phyloP scores from a whole-genome alignment of 2,329 filamentous ascomycete species.

The Endocalyx cinctus region DNA sequence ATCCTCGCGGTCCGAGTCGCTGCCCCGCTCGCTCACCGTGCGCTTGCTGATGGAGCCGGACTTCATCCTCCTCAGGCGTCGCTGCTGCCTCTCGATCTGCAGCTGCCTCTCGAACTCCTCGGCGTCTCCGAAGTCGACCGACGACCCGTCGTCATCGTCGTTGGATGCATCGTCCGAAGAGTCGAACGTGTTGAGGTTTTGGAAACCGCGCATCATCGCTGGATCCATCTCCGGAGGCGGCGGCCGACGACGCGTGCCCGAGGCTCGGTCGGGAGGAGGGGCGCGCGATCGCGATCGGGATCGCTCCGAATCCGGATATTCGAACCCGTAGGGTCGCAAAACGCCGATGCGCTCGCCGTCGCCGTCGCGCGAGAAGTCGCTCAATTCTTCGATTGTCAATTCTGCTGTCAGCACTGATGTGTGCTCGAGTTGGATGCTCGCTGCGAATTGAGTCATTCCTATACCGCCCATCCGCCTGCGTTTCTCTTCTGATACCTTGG shows the following conservation, averaged over 20 bases:
- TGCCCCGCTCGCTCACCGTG: conserved; percentile 30
- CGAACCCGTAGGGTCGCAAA: conserved; percentile 22
- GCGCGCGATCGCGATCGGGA: conserved; percentile 22
- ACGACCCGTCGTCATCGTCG: conserved; percentile 19
- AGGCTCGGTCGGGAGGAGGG: too few species aligned
- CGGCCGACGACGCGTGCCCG: background rate
- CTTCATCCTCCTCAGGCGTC: conserved; percentile 25
- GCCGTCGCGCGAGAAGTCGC: conserved; percentile 21
- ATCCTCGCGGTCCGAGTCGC: conserved; percentile 29
- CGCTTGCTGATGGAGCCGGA: conserved; percentile 31
- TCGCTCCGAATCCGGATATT: conserved; percentile 25
- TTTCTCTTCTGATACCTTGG: conserved; percentile 15
- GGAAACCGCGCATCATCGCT: conserved; percentile 20
- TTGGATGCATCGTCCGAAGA: conserved; percentile 20
- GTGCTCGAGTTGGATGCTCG: too few species aligned
- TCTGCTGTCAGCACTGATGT: conserved; percentile 4
- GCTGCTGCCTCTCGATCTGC: conserved; percentile 16
- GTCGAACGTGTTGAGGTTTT: conserved; percentile 23
- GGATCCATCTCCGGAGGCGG: conserved; percentile 23
- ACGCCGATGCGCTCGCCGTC: conserved; percentile 21
- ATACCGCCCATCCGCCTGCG: conserved; percentile 16
- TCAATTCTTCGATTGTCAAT: conserved; percentile 27
- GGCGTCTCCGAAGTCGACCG: too few species aligned
- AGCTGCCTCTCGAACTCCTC: conserved; percentile 20
- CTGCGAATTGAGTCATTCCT: too few species aligned